Conservation (phyloP, 768 basidiomycete genomes). For the Rhodocollybia butyracea region DNA sequence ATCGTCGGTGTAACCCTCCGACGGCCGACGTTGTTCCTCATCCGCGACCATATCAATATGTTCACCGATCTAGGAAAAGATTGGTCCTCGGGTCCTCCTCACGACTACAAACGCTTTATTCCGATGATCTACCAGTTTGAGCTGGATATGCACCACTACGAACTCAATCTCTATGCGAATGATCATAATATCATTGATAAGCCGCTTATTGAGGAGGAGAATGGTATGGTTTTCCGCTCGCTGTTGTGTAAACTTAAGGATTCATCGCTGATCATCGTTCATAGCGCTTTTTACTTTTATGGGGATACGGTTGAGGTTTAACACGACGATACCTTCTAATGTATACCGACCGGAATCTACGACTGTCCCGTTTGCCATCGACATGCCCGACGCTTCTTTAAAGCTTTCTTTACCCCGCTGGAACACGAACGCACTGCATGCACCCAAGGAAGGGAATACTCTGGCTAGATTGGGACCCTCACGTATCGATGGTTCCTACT, state of each 20-base stretch:
- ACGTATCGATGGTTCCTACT: conserved; percentile 65
- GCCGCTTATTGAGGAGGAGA: conserved; percentile 76
- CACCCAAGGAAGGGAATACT: conserved; percentile 54
- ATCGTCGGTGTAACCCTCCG: conserved; percentile 66
- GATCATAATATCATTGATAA: conserved; percentile 97
- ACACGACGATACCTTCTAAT: conserved; percentile 61
- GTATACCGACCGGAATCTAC: conserved; percentile 71
- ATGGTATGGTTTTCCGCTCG: conserved; percentile 52
- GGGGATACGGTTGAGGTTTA: conserved; percentile 52
- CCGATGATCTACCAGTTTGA: conserved; percentile 77
- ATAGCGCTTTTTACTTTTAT: conserved; percentile 71
- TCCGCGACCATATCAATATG: conserved; percentile 94
- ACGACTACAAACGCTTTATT: conserved; percentile 78
- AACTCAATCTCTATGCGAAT: conserved; percentile 81
- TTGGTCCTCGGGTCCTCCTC: conserved; percentile 82
- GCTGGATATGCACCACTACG: conserved; percentile 71
- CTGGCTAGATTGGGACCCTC: conserved; percentile 60
- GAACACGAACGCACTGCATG: conserved; percentile 80
- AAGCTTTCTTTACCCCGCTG: conserved; percentile 78
- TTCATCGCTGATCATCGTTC: conserved; percentile 28
- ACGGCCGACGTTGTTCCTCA: conserved; percentile 69
- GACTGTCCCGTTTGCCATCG: conserved; percentile 60
- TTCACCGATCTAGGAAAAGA: conserved; percentile 91
- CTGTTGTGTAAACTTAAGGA: not conserved
- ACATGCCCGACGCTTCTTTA: conserved; percentile 54